Conservation (phyloP, 192 early-diverging fungal genomes). For the Podila epigama region DNA sequence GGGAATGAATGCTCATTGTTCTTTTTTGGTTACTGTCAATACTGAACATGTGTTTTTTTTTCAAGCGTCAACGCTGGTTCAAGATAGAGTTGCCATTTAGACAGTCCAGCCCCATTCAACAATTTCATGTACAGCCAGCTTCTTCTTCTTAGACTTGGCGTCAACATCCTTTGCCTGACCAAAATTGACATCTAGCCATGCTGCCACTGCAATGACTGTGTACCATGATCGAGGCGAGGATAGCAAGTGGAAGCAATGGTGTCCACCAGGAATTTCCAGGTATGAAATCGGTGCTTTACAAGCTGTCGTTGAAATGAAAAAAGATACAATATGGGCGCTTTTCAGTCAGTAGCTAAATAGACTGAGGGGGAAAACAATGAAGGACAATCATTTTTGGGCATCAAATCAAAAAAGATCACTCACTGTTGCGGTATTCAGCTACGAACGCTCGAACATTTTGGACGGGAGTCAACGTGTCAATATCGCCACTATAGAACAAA, state of each 20-base stretch:
- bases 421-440: constrained; percentile 39
- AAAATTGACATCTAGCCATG: constrained; percentile 47
- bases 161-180: neutral
- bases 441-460: constrained; percentile 41
- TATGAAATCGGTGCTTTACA: constrained; percentile 20
- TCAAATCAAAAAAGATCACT: neutral
- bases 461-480: constrained; percentile 46
- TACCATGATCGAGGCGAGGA: constrained; percentile 53
- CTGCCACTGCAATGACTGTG: constrained; percentile 26
- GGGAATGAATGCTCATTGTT: too few species aligned
- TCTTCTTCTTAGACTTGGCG: neutral
- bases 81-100: neutral
- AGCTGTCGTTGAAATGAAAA: neutral
- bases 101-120: constrained; percentile 45
- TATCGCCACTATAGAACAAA: constrained; percentile 37
- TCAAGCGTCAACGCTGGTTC: neutral
- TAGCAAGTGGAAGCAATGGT: constrained; percentile 51
- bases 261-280: constrained; percentile 44
- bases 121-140: constrained; percentile 22
- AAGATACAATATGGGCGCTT: neutral
- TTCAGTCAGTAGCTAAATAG: neutral
- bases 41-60: too few species aligned
- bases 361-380: neutral
- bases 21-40: too few species aligned
- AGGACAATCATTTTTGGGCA: neutral